Evolutionary conservation across 2,329 filamentous ascomycete genomes (phyloP), one percentile per base, ranked within the genome.

Genomic region (Leptographium flavum): DNA sequence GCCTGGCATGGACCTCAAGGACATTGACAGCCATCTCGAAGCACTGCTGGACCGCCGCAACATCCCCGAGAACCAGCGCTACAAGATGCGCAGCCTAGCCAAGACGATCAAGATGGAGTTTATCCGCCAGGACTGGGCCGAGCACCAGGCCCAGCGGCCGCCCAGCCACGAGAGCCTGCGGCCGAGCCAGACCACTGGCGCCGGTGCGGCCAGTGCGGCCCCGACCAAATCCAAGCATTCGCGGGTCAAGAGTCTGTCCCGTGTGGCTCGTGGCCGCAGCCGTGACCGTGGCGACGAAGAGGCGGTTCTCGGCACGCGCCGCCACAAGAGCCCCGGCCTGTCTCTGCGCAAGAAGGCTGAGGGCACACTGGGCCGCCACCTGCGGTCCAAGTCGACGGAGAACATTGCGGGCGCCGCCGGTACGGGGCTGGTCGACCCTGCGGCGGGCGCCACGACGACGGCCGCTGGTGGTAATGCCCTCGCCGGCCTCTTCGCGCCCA

Each of bases 81-180:
- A 90, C 61, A 93, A 93, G 65, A 95, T 98, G 87, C 77, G 90
- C 39, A 88, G 81, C 46, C 68, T 98, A 49, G 87, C 85, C 50
- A 74, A 86, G 52, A 83, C 84, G 31, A 88, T 96, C 67, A 98
- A 98, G 64, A 85, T 87, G 58, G 88, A 96, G 58, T 93, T 98
- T 56, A 87, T 96, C 55, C 81, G 82, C 44, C 88, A 94, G 60
- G 85, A 95, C 59, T 86, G 84, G 70, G 77, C 76, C 7, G 82
- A 83, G 59, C 79, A 72, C 62, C 67, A 69, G 60, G 70, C 71
- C 44, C 64, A 67, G 17, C 43, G 48, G 22, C 41, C 45, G 7
- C 28, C n/a, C 3, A 69, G 66, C 54, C 60, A 67, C 56, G 64
- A 62, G 57, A 69, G 65, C 52, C 57, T 60, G 46, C 53, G 5